Base-by-base conservation (phyloP, 306 rosid species). In the Quercus aquifolioides region DNA sequence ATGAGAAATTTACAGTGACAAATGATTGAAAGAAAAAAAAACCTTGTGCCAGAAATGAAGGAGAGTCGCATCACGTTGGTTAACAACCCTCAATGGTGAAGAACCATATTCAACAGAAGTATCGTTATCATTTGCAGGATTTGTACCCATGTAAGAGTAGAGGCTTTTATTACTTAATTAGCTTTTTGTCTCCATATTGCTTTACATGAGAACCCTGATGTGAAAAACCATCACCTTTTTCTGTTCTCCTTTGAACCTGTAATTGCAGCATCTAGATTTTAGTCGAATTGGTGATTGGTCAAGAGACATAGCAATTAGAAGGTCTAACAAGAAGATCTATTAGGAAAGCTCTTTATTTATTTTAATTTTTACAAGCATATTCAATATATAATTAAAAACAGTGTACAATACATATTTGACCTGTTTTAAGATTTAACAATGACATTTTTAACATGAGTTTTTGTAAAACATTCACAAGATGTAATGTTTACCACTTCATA, bases 371-470 rank as follows among this genome's bases (percentile, higher is more conserved):
- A 49, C 84, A 89, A 54, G 87, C 93, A 64, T 87, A 80, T 3
- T n/a, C 38, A 38, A 88, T 89, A 0, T 79, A 11, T 3, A 89
- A 91, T 38, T 81, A 38, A 38, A 38, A 38, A 38, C 10, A 33
- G 6, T 33, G 38, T 33, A 33, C 38, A 33, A 33, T 33, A 33
- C 38, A 33, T 33, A 33, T 5, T 33, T 5, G 2, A 20, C 91
- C 93, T 9, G 82, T 88, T 70, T 71, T 87, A 1, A 89, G 93
- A 64, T 89, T 89, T 26, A 3, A 87, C 85, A 79, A 89, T 87
- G 25, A 89, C 89, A 5, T 35, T 35, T 35, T 6, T 35, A 35
- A 35, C 2, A 35, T 35, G 10, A 6, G 43, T 6, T 35, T 35
- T 35, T 35, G 43, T 35, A 35, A 35, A 35, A 35, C 43, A 35